Percentiles rank a stretch among this genome's conserved stretches.
These are phyloP conservation scores for Chenopodium album DNA, from an alignment of 148 eudicot species.

Conservation along the genomic window DNA sequence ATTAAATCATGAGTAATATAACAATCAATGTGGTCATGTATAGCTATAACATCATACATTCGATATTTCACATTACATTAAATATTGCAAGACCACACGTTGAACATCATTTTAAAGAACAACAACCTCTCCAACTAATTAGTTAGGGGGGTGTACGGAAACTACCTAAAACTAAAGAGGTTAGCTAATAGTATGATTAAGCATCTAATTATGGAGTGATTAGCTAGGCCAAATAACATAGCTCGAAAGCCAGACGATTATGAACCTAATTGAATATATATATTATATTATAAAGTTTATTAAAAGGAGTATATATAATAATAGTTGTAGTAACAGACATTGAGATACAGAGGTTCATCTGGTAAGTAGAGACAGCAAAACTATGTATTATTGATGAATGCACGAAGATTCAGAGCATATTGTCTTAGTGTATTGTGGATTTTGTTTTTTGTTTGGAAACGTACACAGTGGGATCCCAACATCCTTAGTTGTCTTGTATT, in stretches of 20 bases:
- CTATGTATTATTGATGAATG: not conserved
- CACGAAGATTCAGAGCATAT: slow-evolving; percentile 22
- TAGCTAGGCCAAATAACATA: not conserved
- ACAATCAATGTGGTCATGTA: not conserved
- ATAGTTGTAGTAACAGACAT: not conserved
- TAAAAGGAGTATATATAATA: too few species aligned
- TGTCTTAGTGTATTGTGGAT: not conserved
- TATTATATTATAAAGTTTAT: too few species aligned
- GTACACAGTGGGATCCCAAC: slow-evolving; percentile 26
- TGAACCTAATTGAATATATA: not conserved
- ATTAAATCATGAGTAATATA: not conserved
- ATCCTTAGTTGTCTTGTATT: slow-evolving; percentile 22
- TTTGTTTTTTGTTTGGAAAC: not conserved
- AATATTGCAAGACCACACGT: not conserved
- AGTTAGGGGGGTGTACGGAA: slow-evolving; percentile 22
- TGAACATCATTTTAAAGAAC: not conserved
- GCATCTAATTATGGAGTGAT: not conserved
- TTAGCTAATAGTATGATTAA: not conserved
- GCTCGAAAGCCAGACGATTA: not conserved
- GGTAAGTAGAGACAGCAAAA: not conserved
- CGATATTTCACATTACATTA: not conserved
- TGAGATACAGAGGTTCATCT: slow-evolving; percentile 4
- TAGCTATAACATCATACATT: too few species aligned
- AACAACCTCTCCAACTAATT: not conserved
- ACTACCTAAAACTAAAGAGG: not conserved